A percentile compares a stretch with the other conserved stretches of the same genome.
Conservation (phyloP, 2,329 filamentous ascomycete genomes). For the Colletotrichum musicola region DNA sequence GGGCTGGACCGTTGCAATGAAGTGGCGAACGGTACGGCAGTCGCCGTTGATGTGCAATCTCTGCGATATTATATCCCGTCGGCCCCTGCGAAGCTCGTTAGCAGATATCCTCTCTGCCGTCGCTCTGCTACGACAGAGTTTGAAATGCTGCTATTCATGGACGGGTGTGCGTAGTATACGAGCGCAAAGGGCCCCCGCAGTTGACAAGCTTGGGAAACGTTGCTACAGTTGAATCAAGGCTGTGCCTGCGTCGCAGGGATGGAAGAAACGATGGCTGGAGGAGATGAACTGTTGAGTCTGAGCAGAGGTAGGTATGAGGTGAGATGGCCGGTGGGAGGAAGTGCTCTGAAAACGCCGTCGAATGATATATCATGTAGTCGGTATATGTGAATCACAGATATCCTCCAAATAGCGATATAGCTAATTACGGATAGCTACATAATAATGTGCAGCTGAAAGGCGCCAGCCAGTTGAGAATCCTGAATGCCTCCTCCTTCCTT, state of each 20-base stretch:
- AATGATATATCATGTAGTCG: too few relatives aligned
- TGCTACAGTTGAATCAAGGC: not conserved
- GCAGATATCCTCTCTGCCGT: not conserved
- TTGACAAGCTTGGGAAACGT: not conserved
- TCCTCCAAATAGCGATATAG: too few relatives aligned
- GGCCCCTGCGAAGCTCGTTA: conserved; percentile 5
- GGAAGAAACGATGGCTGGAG: too few relatives aligned
- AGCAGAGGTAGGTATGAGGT: too few relatives aligned
- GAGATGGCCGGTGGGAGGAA: too few relatives aligned
- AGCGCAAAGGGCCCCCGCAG: not conserved
- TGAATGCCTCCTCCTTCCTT: not conserved
- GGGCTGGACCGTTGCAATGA: conserved; percentile 10
- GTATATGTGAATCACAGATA: too few relatives aligned
- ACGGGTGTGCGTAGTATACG: not conserved
- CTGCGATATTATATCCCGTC: not conserved
- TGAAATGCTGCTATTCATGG: conserved; percentile 19
- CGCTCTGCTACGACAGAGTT: conserved; percentile 8
- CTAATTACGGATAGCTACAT: too few relatives aligned
- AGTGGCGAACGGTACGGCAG: not conserved
- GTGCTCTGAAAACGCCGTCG: too few relatives aligned
- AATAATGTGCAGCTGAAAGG: not conserved
- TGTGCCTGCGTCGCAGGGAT: not conserved
- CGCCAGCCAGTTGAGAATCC: too few relatives aligned
- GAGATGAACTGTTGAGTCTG: too few relatives aligned
- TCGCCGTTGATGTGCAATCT: not conserved